These are phyloP conservation scores for Onygenales sp. DNA, from an alignment of 2,329 filamentous ascomycete genomes.

Conservation along the genomic window DNA sequence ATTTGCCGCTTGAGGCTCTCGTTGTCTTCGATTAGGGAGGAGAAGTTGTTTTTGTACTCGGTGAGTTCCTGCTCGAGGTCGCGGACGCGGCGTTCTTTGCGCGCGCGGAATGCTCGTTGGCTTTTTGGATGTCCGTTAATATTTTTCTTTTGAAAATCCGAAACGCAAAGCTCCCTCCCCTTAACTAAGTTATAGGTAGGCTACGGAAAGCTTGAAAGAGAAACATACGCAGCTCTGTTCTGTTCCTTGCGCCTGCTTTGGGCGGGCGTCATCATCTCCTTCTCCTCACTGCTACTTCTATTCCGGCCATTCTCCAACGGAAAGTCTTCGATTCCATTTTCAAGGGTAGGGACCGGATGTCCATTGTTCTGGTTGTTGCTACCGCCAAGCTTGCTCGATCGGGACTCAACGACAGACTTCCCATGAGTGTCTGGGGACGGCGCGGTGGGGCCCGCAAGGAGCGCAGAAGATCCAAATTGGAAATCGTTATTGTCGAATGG, in stretches of 20 bases:
- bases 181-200: neutral
- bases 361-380: neutral
- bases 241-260: constrained; percentile 59
- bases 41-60: constrained; percentile 63
- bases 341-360: neutral
- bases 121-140: constrained; percentile 39
- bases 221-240: constrained; percentile 60
- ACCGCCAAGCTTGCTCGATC: constrained; percentile 16
- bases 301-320: constrained; percentile 18
- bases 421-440: constrained; percentile 25
- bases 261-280: constrained; percentile 44
- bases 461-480: constrained; percentile 24
- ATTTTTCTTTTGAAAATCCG: neutral
- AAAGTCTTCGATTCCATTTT: constrained; percentile 8
- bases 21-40: constrained; percentile 68
- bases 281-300: constrained; percentile 45
- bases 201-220: neutral
- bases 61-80: constrained; percentile 83
- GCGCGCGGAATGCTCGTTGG: constrained; percentile 90
- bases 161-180: neutral
- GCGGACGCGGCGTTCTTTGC: constrained; percentile 89
- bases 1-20: constrained; percentile 76
- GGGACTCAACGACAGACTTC: constrained; percentile 21
- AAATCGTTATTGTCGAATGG: constrained; percentile 28
- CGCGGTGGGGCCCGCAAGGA: constrained; percentile 25